A percentile compares a stretch with the other conserved stretches of the same genome.
phyloP scores from a whole-genome alignment of 768 basidiomycete species.

The Boletus eberwhitei region DNA sequence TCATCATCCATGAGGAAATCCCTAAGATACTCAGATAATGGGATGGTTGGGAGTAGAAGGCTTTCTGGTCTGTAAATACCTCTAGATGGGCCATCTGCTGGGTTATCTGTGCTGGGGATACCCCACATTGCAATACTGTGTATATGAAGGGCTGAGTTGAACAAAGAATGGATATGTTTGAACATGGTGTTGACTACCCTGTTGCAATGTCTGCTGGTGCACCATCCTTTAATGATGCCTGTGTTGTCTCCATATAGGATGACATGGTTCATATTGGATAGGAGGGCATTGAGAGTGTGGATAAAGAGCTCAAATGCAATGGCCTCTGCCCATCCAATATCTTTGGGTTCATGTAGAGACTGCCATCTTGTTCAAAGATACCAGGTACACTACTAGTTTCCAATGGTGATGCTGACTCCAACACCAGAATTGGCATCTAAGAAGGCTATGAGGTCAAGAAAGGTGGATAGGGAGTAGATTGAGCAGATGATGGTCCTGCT shows the following conservation, averaged over 20 bases:
- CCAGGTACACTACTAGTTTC: neutral
- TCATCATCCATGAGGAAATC: neutral
- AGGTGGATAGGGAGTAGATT: neutral
- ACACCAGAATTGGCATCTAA: neutral
- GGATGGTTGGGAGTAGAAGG: neutral
- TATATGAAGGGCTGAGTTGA: neutral
- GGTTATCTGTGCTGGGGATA: neutral
- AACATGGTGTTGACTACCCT: neutral
- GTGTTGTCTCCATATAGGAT: neutral
- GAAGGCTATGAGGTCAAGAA: neutral
- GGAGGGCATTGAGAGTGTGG: neutral
- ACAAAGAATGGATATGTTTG: neutral
- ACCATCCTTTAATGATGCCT: neutral
- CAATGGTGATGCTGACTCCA: neutral
- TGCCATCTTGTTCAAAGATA: neutral
- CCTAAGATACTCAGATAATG: neutral
- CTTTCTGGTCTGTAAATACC: neutral
- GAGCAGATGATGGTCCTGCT: rapidly evolving
- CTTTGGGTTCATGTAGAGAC: neutral
- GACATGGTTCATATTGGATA: rapidly evolving
- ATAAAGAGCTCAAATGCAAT: neutral
- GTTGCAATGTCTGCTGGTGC: neutral
- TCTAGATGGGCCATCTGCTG: neutral
- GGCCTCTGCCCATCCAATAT: neutral
- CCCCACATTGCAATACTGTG: rapidly evolving